These are phyloP conservation scores for Colletotrichum graminicola DNA, from an alignment of 2,329 filamentous ascomycete species.

Conservation along the genomic window DNA sequence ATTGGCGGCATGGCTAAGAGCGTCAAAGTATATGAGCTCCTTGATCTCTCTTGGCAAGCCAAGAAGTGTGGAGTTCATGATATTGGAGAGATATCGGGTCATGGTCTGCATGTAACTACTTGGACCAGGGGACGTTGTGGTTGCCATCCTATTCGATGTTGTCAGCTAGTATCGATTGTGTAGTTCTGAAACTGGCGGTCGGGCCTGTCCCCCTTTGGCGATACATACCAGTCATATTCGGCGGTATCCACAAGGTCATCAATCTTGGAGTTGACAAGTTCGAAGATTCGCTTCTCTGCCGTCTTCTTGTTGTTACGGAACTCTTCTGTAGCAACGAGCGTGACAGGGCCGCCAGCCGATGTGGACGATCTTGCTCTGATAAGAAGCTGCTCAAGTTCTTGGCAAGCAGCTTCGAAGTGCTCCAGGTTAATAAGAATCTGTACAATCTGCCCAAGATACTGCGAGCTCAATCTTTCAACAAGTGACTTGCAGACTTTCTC, in stretches of 20 bases:
- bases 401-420: slow-evolving; percentile 94
- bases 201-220: neutral
- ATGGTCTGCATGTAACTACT: slow-evolving; percentile 96
- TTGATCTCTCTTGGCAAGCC: slow-evolving; percentile 97
- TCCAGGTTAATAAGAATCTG: slow-evolving; percentile 98
- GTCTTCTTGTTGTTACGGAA: slow-evolving; percentile 94
- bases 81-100: slow-evolving; percentile 92
- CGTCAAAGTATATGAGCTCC: slow-evolving; percentile 97
- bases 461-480: slow-evolving; percentile 87
- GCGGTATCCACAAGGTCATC: slow-evolving; percentile 97
- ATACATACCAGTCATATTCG: slow-evolving; percentile 88
- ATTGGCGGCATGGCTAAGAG: slow-evolving; percentile 88
- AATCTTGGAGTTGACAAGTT: slow-evolving; percentile 98
- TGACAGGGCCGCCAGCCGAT: slow-evolving; percentile 83
- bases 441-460: slow-evolving; percentile 97
- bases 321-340: slow-evolving; percentile 84
- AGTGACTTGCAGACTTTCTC: slow-evolving; percentile 92
- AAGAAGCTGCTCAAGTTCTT: slow-evolving; percentile 87
- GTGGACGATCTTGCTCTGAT: slow-evolving; percentile 86
- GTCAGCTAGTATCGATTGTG: slow-evolving; percentile 14
- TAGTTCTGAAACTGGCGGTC: neutral
- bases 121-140: slow-evolving; percentile 75
- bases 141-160: slow-evolving; percentile 59
- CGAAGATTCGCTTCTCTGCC: slow-evolving; percentile 97
- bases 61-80: slow-evolving; percentile 94